Evolutionary conservation across 2,329 filamentous ascomycete species (phyloP).

Genomic region (Aspergillus versicolor): DNA sequence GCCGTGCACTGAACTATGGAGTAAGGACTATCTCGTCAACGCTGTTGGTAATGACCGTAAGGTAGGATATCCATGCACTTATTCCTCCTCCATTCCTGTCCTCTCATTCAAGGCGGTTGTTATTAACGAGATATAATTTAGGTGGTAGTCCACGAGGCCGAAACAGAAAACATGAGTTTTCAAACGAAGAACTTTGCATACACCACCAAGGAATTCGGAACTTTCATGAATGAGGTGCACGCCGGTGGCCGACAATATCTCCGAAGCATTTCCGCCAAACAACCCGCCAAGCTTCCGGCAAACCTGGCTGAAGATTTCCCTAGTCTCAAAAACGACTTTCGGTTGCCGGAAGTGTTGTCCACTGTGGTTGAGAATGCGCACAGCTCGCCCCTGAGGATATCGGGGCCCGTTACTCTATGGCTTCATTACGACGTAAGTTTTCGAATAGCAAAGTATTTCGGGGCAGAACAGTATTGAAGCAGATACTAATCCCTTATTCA

Average conservation of each 20-base stretch:
- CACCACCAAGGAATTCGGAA: constrained; percentile 63
- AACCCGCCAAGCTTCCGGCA: constrained; percentile 69
- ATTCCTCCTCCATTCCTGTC: background rate
- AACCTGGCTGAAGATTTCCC: constrained; percentile 71
- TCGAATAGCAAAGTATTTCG: background rate
- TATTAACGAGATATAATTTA: constrained; percentile 30
- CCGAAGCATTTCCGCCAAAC: constrained; percentile 69
- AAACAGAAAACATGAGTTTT: constrained; percentile 71
- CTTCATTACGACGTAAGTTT: constrained; percentile 73
- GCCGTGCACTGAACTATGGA: constrained; percentile 67
- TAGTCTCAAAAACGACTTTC: constrained; percentile 66
- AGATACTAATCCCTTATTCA: constrained; percentile 29
- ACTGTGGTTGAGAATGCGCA: constrained; percentile 64
- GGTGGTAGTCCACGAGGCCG: constrained; percentile 73
- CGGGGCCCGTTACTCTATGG: constrained; percentile 82
- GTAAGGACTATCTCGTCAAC: constrained; percentile 63
- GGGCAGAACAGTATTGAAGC: background rate
- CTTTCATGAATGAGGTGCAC: constrained; percentile 63
- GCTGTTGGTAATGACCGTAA: constrained; percentile 61
- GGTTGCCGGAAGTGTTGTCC: constrained; percentile 61
- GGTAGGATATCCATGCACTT: constrained; percentile 41
- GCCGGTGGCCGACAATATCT: constrained; percentile 68
- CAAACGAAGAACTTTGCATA: constrained; percentile 81
- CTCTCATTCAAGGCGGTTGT: background rate
- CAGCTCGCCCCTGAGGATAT: constrained; percentile 77